Evolutionary conservation across 768 basidiomycete genomes (phyloP).

Genomic region (Pleurotus djamor): DNA sequence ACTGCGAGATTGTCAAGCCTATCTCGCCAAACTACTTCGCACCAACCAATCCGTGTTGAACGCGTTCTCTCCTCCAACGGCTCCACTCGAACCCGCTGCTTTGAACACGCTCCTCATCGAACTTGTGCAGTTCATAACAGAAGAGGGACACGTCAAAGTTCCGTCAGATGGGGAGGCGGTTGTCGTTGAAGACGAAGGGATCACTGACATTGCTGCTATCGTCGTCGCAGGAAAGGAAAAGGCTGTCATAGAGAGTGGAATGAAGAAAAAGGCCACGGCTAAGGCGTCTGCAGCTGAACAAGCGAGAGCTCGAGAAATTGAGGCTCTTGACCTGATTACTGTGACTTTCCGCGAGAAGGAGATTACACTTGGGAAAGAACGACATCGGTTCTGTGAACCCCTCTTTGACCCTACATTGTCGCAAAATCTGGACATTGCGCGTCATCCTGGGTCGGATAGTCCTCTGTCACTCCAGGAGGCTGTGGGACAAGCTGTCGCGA

Average conservation of each 20-base stretch:
- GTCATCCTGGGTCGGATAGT: conserved; percentile 20
- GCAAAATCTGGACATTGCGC: conserved; percentile 26
- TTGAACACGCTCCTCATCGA: conserved; percentile 54
- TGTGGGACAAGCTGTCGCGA: conserved; percentile 59
- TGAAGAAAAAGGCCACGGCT: conserved; percentile 72
- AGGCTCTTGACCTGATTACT: conserved; percentile 79
- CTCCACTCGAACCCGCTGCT: conserved; percentile 40
- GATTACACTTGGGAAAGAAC: conserved; percentile 80
- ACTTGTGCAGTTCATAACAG: conserved; percentile 63
- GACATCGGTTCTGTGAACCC: conserved; percentile 90
- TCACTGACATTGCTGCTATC: conserved; percentile 88
- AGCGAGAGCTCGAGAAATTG: conserved; percentile 79
- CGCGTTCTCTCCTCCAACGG: conserved; percentile 52
- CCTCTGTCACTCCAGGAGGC: conserved; percentile 61
- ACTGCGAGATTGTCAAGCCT: conserved; percentile 66
- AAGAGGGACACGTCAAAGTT: conserved; percentile 66
- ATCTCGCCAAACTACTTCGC: conserved; percentile 72
- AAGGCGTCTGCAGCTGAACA: conserved; percentile 78
- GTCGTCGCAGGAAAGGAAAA: conserved; percentile 90
- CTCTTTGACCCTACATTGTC: conserved; percentile 74
- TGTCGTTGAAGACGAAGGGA: conserved; percentile 72
- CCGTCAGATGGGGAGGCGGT: conserved; percentile 74
- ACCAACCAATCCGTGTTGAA: conserved; percentile 64
- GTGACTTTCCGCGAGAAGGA: conserved; percentile 70
- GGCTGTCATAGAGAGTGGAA: conserved; percentile 82